Percentiles rank a stretch among this genome's conserved stretches.
phyloP scores from a whole-genome alignment of 495 filamentous ascomycete species.

The Physcia stellaris region DNA sequence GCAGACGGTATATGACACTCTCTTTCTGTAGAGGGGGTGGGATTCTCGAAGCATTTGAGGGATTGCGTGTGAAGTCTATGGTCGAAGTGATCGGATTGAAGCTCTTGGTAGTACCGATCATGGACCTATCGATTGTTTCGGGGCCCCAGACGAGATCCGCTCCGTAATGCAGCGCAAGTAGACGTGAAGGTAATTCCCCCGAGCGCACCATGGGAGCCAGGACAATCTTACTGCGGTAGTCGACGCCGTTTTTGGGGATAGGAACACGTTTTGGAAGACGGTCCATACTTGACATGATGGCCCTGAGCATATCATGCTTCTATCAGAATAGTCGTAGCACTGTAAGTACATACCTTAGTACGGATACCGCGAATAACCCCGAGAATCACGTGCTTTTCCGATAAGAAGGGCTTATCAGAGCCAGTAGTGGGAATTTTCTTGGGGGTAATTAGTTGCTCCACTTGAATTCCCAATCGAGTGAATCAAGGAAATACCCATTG shows the following conservation, averaged over 20 bases:
- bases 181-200: slow-evolving; percentile 80
- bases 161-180: slow-evolving; percentile 82
- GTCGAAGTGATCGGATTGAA: slow-evolving; percentile 58
- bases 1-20: slow-evolving; percentile 69
- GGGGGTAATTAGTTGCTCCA: no score
- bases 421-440: no score
- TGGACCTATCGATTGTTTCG: slow-evolving; percentile 79
- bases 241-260: slow-evolving; percentile 78
- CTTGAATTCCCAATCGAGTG: no score
- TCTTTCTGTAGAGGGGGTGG: slow-evolving; percentile 38
- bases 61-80: slow-evolving; percentile 68
- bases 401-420: no score
- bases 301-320: slow-evolving; percentile 35
- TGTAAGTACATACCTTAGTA: no score
- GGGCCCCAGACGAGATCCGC: slow-evolving; percentile 97
- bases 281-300: slow-evolving; percentile 39
- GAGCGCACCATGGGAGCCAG: slow-evolving; percentile 96
- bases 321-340: no score
- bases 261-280: slow-evolving; percentile 49
- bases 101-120: slow-evolving; percentile 71
- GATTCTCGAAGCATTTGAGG: slow-evolving; percentile 47
- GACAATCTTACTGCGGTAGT: slow-evolving; percentile 85
- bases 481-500: no score
- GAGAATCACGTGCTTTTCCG: no score
- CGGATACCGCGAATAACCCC: no score